Base-by-base conservation (phyloP, 1,284 basidiomycete species). In the Ceratobasidium papillatum region DNA sequence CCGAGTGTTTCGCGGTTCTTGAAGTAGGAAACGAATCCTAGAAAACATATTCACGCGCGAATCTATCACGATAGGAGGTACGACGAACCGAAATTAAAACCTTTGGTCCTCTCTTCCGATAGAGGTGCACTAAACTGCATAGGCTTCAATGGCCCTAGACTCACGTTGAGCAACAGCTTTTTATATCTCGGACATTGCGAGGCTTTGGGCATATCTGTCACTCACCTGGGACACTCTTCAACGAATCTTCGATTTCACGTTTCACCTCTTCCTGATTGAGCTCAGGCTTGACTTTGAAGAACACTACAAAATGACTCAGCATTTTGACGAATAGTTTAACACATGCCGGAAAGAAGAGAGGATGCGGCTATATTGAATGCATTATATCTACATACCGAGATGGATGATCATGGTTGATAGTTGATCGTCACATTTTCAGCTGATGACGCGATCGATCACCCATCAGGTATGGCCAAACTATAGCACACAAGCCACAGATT, bases 371-470 rank as follows among this genome's bases (percentile, higher is more conserved):
- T 27, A 52, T 11, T n/a, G 4, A 9, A 38, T 38, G 56, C 32
- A 36, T 59, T n/a, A 38, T 4, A 59, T 19, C 9, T 34, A 36
- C 34, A 4, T 59, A 59, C 56, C 56, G 11, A 59, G 56, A 14
- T 59, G 56, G 56, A 59, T 59, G 32, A 59, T 59, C 56, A 59
- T 59, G 34, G 56, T 59, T 34, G 56, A 9, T 47, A 7, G 38
- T 5, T 7, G 19, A 17, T 17, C 19, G 45, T 4, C 45, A n/a
- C 9, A 12, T n/a, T 7, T 4, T 9, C 19, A 9, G 19, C 3
- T 4, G 19, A 47, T 47, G 45, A 47, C 45, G 4, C 19, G 45
- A 11, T 47, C 19, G 45, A 4, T n/a, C 4, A 11, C 19, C 9
- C 19, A 11, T 47, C 38, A 7, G 14, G 5, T 41, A 7, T 41